Evolutionary conservation across 495 filamentous ascomycete species (phyloP).

Genomic region (Neurospora africana): DNA sequence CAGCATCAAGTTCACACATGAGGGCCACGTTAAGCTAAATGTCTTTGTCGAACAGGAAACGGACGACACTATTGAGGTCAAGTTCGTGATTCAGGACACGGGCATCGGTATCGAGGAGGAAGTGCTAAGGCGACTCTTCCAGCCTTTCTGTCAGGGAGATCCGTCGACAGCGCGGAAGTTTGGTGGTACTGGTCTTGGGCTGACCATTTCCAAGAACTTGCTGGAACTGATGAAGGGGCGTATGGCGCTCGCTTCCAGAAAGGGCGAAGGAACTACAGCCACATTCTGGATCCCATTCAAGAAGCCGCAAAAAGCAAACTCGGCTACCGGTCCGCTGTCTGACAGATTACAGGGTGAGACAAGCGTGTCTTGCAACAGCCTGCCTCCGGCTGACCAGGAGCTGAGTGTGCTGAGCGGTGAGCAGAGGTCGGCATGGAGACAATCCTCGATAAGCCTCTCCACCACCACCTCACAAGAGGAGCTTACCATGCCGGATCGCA

Average conservation of each 20-base stretch:
- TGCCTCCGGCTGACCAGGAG: slow-evolving; percentile 11
- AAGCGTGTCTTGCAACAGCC: slow-evolving; percentile 48
- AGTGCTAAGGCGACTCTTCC: slow-evolving; percentile 63
- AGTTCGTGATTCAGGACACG: slow-evolving; percentile 63
- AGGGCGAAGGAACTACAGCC: slow-evolving; percentile 51
- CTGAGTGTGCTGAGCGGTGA: slow-evolving; percentile 14
- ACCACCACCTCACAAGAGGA: slow-evolving; percentile 24
- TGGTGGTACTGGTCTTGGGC: slow-evolving; percentile 71
- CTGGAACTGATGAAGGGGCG: slow-evolving; percentile 74
- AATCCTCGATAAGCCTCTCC: slow-evolving; percentile 21
- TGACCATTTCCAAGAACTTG: slow-evolving; percentile 70
- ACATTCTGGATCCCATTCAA: slow-evolving; percentile 62
- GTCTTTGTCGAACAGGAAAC: slow-evolving; percentile 39
- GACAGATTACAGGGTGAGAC: slow-evolving; percentile 52
- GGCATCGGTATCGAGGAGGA: slow-evolving; percentile 79
- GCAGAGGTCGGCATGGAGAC: slow-evolving; percentile 18
- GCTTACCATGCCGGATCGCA: slow-evolving; percentile 35
- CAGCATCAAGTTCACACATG: slow-evolving; percentile 76
- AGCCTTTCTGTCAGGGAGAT: slow-evolving; percentile 79
- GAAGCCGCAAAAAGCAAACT: slow-evolving; percentile 30
- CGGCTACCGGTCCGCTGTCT: slow-evolving; percentile 38
- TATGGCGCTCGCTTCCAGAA: slow-evolving; percentile 51
- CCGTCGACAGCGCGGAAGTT: slow-evolving; percentile 64
- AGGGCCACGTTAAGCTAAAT: slow-evolving; percentile 52
- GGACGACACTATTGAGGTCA: slow-evolving; percentile 37